A percentile compares a stretch with the other conserved stretches of the same genome.
phyloP scores from a whole-genome alignment of 2,329 filamentous ascomycete species.

The Aureobasidium sp. region DNA sequence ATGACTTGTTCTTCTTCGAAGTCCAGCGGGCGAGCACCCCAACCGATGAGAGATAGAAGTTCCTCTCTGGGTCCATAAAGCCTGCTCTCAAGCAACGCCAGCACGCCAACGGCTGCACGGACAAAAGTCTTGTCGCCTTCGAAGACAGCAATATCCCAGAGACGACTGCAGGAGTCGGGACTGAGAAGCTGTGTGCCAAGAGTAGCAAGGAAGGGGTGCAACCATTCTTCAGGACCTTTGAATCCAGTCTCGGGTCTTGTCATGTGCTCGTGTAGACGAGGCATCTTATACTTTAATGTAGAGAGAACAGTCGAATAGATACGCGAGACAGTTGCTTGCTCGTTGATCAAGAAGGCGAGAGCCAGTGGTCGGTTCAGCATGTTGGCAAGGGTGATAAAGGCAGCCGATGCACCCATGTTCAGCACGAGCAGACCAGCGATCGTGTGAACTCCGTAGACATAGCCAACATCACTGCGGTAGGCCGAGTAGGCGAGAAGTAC shows the following conservation, averaged over 20 bases:
- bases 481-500: constrained; percentile 71
- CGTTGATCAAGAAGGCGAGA: constrained; percentile 64
- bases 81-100: constrained; percentile 44
- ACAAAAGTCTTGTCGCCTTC: constrained; percentile 68
- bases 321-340: constrained; percentile 58
- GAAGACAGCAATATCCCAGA: constrained; percentile 79
- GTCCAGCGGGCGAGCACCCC: constrained; percentile 28
- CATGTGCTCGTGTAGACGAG: constrained; percentile 56
- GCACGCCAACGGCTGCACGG: constrained; percentile 59
- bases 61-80: constrained; percentile 39
- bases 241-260: constrained; percentile 28
- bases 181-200: constrained; percentile 56
- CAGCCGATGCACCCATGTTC: constrained; percentile 55
- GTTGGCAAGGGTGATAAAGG: constrained; percentile 67
- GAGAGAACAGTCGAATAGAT: constrained; percentile 62
- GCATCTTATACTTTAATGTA: constrained; percentile 56
- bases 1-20: constrained; percentile 35
- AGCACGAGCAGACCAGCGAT: constrained; percentile 64
- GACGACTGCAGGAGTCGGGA: constrained; percentile 59
- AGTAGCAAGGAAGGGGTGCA: constrained; percentile 52
- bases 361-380: constrained; percentile 67
- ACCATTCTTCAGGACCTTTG: constrained; percentile 31
- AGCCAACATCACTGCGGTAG: constrained; percentile 75
- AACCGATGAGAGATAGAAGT: constrained; percentile 35
- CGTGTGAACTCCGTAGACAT: constrained; percentile 65